Evolutionary conservation across 805 yeast genomes (phyloP).

Genomic region (Candida yuanshanica): DNA sequence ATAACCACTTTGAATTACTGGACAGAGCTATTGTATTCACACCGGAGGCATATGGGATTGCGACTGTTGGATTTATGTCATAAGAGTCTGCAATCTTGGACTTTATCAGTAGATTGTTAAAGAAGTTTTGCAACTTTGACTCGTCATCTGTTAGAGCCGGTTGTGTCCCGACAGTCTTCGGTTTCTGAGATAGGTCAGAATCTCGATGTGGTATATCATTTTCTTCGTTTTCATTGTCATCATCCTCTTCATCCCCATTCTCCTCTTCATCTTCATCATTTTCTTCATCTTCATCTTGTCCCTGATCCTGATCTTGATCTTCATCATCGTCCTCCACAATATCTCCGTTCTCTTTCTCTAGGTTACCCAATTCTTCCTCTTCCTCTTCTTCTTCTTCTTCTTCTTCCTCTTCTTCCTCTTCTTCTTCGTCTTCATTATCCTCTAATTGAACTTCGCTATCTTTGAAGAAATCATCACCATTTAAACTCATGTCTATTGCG

Average conservation of each 20-base stretch:
- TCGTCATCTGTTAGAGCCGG: conserved; percentile 7
- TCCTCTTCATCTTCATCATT: conserved; percentile 22
- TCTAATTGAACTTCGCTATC: conserved; percentile 19
- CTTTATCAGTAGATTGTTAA: conserved; percentile 32
- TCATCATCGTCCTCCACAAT: conserved; percentile 14
- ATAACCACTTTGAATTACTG: conserved; percentile 77
- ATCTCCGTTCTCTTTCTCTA: conserved; percentile 16
- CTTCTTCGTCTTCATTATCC: conserved; percentile 23
- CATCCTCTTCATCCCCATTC: conserved; percentile 25
- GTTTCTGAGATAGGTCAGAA: conserved; percentile 5
- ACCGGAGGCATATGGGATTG: conserved; percentile 75
- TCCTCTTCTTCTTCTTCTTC: conserved; percentile 22
- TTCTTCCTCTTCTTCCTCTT: conserved; percentile 23
- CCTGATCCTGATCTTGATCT: conserved; percentile 4
- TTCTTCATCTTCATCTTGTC: conserved; percentile 13
- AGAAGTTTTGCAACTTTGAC: conserved; percentile 16
- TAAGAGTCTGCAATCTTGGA: conserved; percentile 49
- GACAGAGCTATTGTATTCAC: conserved; percentile 76
- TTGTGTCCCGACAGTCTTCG: not conserved
- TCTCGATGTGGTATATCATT: conserved; percentile 12
- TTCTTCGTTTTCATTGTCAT: conserved; percentile 18
- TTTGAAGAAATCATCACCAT: conserved; percentile 21
- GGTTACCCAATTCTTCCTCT: conserved; percentile 26
- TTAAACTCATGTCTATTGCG: conserved; percentile 8
- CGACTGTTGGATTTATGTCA: conserved; percentile 80